These are phyloP conservation scores for Chlamydomonas applanata DNA, from an alignment of 139 green algal species.

Conservation along the genomic window DNA sequence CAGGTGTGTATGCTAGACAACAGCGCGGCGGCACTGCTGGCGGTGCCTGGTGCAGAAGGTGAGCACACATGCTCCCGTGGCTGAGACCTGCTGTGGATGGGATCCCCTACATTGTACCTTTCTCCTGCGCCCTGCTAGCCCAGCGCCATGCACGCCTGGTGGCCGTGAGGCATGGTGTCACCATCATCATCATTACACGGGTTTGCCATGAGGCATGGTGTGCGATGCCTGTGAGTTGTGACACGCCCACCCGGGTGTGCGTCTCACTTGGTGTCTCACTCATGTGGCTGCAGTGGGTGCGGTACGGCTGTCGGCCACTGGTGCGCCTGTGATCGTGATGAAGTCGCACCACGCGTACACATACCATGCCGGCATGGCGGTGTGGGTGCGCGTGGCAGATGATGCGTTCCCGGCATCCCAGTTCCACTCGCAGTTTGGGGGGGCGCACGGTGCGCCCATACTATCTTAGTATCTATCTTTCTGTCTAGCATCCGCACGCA, in stretches of 20 bases:
- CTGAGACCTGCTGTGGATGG: not conserved
- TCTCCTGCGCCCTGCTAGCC: too few relatives aligned
- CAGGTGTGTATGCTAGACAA: conserved; percentile 13
- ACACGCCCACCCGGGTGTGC: too few relatives aligned
- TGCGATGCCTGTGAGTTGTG: too few relatives aligned
- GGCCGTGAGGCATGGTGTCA: too few relatives aligned
- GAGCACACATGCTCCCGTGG: not conserved
- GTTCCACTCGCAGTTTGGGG: conserved; percentile 23
- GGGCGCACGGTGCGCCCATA: not conserved
- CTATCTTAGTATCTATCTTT: not conserved
- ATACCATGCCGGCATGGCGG: conserved; percentile 47
- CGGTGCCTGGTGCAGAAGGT: not conserved
- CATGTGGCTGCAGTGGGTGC: conserved; percentile 9
- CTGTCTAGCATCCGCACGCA: not conserved
- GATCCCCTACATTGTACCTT: too few relatives aligned
- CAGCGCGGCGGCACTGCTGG: conserved; percentile 27
- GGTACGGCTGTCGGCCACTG: conserved; percentile 19
- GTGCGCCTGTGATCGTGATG: conserved; percentile 58
- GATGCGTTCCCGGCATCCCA: conserved; percentile 43
- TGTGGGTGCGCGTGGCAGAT: conserved; percentile 70
- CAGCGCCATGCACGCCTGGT: too few relatives aligned
- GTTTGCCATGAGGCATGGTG: too few relatives aligned
- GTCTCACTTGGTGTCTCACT: too few relatives aligned
- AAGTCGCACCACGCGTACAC: conserved; percentile 53
- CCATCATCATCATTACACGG: too few relatives aligned